Evolutionary conservation across 768 basidiomycete genomes (phyloP), one percentile per base, ranked within the genome.

Genomic region (Amanita pallidorosea): DNA sequence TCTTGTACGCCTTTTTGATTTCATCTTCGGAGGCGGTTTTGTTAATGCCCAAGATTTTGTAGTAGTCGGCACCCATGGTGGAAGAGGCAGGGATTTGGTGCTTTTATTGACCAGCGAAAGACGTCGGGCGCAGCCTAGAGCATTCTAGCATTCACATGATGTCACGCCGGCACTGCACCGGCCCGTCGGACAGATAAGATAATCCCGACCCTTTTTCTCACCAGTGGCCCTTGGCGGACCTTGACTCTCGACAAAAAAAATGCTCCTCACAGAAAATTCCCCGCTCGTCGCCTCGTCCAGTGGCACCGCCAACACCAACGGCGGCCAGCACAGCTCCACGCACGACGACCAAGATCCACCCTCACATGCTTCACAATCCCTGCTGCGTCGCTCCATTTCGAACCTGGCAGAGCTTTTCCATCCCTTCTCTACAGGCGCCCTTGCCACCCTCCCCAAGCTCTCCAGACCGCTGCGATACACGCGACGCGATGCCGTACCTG

Each of bases 1-100:
- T 93, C 78, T 93, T 94, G 77, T 92, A 94, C 1, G 88, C 94
- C 58, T 82, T 87, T 69, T 96, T 97, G 61, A 98, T 86, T 8
- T 86, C 83, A 60, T 94, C 88, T 7, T 92, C 90, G 1, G 66
- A 65, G 38, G 93, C 95, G 38, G 70, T 68, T 65, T 79, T 87
- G 57, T 70, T 66, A 49, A 97, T 63, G 55, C 87, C 91, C 20
- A 97, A 74, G 1, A 80, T 67, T 59, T 83, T 79, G 80, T 97
- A 97, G 70, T 94, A 97, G 72, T 95, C 88, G 60, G 74, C 72
- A 55, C 87, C 88, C 86, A 89, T 90, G 38, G 20, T 17, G 9
- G 17, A 55, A 4, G 22, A 23, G 22, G 1, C 3, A 27, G 6
- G 27, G 27, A 5, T 23, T 5, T 23, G 2, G 23, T 2, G 2